Evolutionary conservation across 2,329 filamentous ascomycete species (phyloP), one percentile per base, ranked within the genome.

Genomic region (Hypoxylon sp.): DNA sequence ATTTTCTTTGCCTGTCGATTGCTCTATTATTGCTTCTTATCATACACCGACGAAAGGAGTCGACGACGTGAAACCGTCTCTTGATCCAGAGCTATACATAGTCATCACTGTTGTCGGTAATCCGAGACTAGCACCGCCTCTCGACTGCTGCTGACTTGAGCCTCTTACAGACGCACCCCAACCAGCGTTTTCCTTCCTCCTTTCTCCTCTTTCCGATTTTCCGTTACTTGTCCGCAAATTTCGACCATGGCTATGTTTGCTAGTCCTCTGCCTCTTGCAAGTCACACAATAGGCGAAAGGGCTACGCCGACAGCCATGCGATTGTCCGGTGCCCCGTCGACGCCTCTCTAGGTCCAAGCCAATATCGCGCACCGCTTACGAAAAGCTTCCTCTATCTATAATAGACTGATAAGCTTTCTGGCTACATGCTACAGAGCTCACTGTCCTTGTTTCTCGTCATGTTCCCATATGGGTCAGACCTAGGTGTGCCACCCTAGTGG

Each of bases 81-180:
- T 22, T 20, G 2, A 37, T 42, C 11, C 44, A 48, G 61, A 62
- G 61, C 56, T 65, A 42, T 40, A 37, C 20, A 57, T 49, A 50
- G 48, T 68, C 58, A 49, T 58, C 58, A 55, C 64, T 68, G 42
- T 56, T 57, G 57, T 70, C 62, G 54, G 61, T 61, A 68, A 66
- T 68, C 65, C 64, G 55, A 68, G 54, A 63, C 50, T 27, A 17
- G 31, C 55, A 48, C 59, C 61, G 30, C 50, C 27, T 51, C 63
- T 60, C 31, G 40, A 61, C 61, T 25, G 22, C 66, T 31, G 62
- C 69, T 69, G 56, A 71, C 63, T 42, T 61, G 46, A 61, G 37
- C 49, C 30, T 64, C 53, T 20, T 17, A 30, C 62, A 66, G 69
- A 66, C 35, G 20, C 27, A 42, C 20, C 3, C 57, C 46, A 46